Evolutionary conservation across 257 asterid species (phyloP).

Genomic region (Thymus quinquecostatus): DNA sequence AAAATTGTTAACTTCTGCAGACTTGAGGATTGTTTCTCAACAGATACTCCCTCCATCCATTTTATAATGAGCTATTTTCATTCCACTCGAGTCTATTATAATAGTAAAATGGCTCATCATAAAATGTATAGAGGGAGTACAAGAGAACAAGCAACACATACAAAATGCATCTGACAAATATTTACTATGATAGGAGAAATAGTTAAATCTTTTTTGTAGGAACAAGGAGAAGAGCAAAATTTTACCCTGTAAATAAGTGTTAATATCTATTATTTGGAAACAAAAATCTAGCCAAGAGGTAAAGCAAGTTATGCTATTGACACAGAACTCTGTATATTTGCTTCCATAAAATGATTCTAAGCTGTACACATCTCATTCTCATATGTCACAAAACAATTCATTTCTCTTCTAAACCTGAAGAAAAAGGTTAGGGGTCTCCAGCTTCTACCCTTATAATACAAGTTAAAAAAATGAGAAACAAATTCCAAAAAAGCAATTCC

Average conservation of each 20-base stretch:
- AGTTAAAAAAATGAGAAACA: slow-evolving; percentile 45
- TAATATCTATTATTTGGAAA: background rate
- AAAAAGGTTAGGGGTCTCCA: slow-evolving; percentile 56
- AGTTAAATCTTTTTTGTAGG: slow-evolving; percentile 12
- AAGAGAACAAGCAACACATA: slow-evolving; percentile 27
- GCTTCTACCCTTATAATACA: slow-evolving; percentile 71
- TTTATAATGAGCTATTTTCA: too few relatives aligned
- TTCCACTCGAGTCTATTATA: too few relatives aligned
- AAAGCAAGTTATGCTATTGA: slow-evolving; percentile 31
- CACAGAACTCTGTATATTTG: slow-evolving; percentile 50
- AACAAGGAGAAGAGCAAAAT: slow-evolving; percentile 27
- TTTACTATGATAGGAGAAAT: slow-evolving; percentile 16
- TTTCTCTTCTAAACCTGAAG: slow-evolving; percentile 55
- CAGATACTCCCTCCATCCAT: background rate
- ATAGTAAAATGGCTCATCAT: too few relatives aligned
- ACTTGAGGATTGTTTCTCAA: background rate
- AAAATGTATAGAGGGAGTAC: too few relatives aligned
- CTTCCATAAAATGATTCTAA: slow-evolving; percentile 50
- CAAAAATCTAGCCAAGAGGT: slow-evolving; percentile 26
- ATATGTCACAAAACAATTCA: slow-evolving; percentile 53
- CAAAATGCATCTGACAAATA: slow-evolving; percentile 6
- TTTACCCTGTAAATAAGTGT: background rate
- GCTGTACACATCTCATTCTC: slow-evolving; percentile 69
- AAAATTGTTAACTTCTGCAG: slow-evolving; percentile 9
- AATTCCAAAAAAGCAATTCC: slow-evolving; percentile 52